These are phyloP conservation scores for Candida awuae DNA, from an alignment of 805 yeast genomes.

Conservation along the genomic window DNA sequence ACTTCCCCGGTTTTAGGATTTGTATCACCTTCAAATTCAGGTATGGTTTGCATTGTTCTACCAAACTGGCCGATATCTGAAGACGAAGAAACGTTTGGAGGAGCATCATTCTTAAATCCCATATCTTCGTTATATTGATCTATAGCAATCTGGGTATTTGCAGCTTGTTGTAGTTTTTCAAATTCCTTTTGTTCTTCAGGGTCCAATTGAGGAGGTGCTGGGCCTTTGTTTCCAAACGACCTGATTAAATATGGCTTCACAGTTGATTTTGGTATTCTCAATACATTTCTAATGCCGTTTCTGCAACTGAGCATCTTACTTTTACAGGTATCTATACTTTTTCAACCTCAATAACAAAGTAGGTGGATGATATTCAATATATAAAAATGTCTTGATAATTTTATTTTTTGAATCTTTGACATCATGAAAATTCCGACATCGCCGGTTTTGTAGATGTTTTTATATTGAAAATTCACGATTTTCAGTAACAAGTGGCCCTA, in stretches of 20 bases:
- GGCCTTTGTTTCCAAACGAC: slow-evolving; percentile 18
- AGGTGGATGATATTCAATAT: too few relatives aligned
- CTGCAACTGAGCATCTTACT: slow-evolving; percentile 1
- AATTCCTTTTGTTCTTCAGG: slow-evolving; percentile 85
- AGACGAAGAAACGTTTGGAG: slow-evolving; percentile 23
- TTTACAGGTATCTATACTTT: too few relatives aligned
- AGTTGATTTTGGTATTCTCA: background rate
- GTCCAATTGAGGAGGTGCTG: slow-evolving; percentile 67
- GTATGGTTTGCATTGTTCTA: slow-evolving; percentile 66
- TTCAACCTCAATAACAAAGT: too few relatives aligned
- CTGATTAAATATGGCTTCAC: slow-evolving; percentile 10
- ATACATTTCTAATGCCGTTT: background rate
- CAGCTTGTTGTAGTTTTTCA: slow-evolving; percentile 74
- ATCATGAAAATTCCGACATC: background rate
- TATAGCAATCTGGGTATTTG: slow-evolving; percentile 69
- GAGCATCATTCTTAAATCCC: slow-evolving; percentile 25
- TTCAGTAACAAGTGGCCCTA: too few relatives aligned
- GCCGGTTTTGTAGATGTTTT: too few relatives aligned
- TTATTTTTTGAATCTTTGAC: too few relatives aligned
- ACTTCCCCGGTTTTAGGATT: slow-evolving; percentile 93
- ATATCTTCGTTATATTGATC: slow-evolving; percentile 53
- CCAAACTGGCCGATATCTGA: slow-evolving; percentile 55
- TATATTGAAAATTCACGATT: too few relatives aligned
- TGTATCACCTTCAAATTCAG: slow-evolving; percentile 91
- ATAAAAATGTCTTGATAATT: too few relatives aligned